Base-by-base conservation (phyloP, 352 stramenopile species). In the Pythium graminicola region DNA sequence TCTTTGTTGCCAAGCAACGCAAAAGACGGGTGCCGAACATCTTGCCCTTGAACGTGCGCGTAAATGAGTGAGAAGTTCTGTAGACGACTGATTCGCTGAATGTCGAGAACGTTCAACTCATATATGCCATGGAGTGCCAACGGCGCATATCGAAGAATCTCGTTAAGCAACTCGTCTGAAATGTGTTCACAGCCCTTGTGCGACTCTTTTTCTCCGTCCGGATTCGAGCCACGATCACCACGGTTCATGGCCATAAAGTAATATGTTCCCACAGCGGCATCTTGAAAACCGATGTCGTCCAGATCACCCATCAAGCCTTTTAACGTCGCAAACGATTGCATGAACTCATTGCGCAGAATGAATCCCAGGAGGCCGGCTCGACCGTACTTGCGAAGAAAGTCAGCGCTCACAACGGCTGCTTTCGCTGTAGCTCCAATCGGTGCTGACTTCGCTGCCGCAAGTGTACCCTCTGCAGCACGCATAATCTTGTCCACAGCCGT, bases 221-320 rank as follows among this genome's bases (percentile, higher is more conserved):
- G 83, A 40, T 81, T 70, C 24, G 76, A 72, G n/a, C 83, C 83
- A 17, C 83, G 79, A 17, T 87, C 74, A 1, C 83, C 83, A 38
- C 83, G 79, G 40, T 92, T 92, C 75, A 88, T 90, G 5, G 83
- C 83, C 83, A 94, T 94, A 38, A 92, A 92, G 46, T 94, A 94
- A 39, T 91, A 94, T 14, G 80, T 86, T 2, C 83, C 83, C 49
- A 94, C 76, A 1, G 83, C 80, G 39, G 81, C 81, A 66, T 94
- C 83, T 63, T 94, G 83, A 49, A 94, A 89, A 0, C 76, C 77
- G 26, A 94, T 69, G 42, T 80, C 78, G 38, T 87, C 81, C 5
- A 94, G 57, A 51, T 94, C 79, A 0, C 81, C 83, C 19, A 92
- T 78, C 38, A 94, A 42, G 0, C 74, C 77, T 51, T 90, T 91